Conservation (phyloP, 2,329 filamentous ascomycete species). For the Talaromyces sp. region DNA sequence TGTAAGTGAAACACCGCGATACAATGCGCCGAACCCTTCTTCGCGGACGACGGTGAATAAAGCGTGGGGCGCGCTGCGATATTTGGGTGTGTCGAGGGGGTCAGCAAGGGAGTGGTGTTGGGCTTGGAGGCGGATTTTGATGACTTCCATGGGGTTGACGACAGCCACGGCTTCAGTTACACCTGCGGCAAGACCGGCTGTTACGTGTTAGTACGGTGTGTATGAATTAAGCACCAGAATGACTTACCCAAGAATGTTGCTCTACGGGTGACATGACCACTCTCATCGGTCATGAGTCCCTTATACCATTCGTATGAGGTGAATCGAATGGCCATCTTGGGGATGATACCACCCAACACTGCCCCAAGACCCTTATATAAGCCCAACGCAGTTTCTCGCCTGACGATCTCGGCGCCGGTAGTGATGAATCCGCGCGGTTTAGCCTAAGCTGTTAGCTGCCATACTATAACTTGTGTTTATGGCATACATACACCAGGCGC, state of each 20-base stretch:
- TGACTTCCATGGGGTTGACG: conserved; percentile 97
- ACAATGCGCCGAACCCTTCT: conserved; percentile 82
- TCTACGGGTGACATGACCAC: conserved; percentile 65
- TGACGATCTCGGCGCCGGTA: conserved; percentile 82
- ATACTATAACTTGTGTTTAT: not conserved
- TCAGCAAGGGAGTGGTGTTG: conserved; percentile 98
- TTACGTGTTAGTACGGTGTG: not conserved
- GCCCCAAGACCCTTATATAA: conserved; percentile 98
- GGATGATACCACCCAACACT: conserved; percentile 91
- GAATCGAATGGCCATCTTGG: conserved; percentile 99
- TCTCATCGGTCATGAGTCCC: conserved; percentile 68
- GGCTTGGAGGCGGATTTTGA: conserved; percentile 97
- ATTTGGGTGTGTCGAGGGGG: conserved; percentile 92
- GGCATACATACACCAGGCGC: conserved; percentile 65
- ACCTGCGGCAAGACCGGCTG: conserved; percentile 84
- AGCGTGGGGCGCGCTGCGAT: conserved; percentile 84
- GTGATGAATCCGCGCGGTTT: conserved; percentile 82
- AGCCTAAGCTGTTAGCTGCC: conserved; percentile 37
- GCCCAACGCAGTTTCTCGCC: conserved; percentile 84
- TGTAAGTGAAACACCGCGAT: conserved; percentile 89
- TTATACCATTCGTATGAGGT: conserved; percentile 97
- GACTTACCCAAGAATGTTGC: conserved; percentile 67
- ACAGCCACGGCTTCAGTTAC: conserved; percentile 95
- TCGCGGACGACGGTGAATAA: conserved; percentile 86
- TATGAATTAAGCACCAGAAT: conserved; percentile 32